Percentiles rank a stretch among this genome's conserved stretches.
These are phyloP conservation scores for Penicillium brasilianum DNA, from an alignment of 2,329 filamentous ascomycete species.

Conservation along the genomic window DNA sequence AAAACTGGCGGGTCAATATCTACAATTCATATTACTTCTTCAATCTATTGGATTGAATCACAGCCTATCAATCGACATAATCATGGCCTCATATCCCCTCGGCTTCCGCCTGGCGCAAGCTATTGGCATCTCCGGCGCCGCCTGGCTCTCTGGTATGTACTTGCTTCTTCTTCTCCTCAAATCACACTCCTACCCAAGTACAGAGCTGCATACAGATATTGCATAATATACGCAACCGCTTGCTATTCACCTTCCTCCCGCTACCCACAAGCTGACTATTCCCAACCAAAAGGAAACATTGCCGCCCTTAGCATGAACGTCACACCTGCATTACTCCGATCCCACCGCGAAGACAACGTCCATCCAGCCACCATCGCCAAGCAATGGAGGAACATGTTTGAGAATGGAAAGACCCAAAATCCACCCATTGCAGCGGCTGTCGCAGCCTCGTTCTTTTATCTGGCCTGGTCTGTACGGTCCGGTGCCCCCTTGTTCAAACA, in stretches of 20 bases:
- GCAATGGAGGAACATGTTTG: conserved; percentile 27
- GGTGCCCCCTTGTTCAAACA: conserved; percentile 21
- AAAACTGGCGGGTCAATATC: neutral
- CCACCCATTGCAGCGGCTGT: conserved; percentile 33
- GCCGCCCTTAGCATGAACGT: conserved; percentile 30
- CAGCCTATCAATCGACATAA: neutral
- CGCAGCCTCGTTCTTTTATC: conserved; percentile 34
- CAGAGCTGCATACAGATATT: neutral
- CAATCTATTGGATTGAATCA: neutral
- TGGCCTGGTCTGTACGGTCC: conserved; percentile 34
- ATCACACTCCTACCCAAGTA: neutral
- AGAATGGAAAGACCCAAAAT: conserved; percentile 30
- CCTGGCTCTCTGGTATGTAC: conserved; percentile 38
- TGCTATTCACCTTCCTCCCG: no score
- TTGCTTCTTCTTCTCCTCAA: neutral
- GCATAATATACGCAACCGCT: neutral
- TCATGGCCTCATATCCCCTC: conserved; percentile 28
- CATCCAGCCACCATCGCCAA: conserved; percentile 19
- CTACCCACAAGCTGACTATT: neutral
- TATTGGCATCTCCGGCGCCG: conserved; percentile 36
- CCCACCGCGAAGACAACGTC: conserved; percentile 22
- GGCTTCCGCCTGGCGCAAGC: conserved; percentile 35
- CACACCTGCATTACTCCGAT: conserved; percentile 34
- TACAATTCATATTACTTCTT: neutral
- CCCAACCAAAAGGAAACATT: conserved; percentile 34